phyloP scores from a whole-genome alignment of 495 filamentous ascomycete species.

The Annulohypoxylon bovei region DNA sequence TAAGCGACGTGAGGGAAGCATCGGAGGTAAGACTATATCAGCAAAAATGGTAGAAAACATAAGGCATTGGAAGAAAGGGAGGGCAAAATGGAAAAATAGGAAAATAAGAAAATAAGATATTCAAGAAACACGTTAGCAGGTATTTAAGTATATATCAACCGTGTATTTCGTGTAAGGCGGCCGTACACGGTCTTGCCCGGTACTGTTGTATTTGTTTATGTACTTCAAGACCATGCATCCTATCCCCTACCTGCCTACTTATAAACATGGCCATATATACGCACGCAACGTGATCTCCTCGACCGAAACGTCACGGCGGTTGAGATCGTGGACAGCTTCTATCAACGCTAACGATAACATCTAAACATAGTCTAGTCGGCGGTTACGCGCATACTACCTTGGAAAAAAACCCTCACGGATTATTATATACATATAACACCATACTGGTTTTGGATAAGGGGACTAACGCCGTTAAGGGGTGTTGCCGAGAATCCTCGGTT shows the following conservation, averaged over 20 bases:
- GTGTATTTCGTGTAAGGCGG: slow-evolving; percentile 2
- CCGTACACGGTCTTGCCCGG: slow-evolving; percentile 1
- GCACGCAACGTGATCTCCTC: slow-evolving; percentile 17
- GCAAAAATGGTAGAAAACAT: neutral
- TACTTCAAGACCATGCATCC: neutral
- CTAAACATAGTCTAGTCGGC: slow-evolving; percentile 15
- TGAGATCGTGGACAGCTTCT: slow-evolving; percentile 10
- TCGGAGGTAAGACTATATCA: slow-evolving; percentile 3
- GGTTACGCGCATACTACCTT: slow-evolving; percentile 11
- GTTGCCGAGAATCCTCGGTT: slow-evolving; percentile 23
- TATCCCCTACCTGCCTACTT: neutral
- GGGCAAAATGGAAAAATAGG: slow-evolving; percentile 10
- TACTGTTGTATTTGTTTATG: neutral
- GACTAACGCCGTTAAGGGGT: slow-evolving; percentile 25
- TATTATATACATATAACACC: slow-evolving; percentile 22
- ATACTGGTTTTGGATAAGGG: slow-evolving; percentile 29
- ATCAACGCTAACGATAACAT: slow-evolving; percentile 11
- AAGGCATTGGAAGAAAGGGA: neutral
- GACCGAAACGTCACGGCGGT: slow-evolving; percentile 2
- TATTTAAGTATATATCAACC: slow-evolving; percentile 9
- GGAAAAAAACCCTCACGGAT: slow-evolving; percentile 17
- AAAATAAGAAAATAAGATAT: slow-evolving; percentile 9
- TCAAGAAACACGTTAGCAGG: neutral
- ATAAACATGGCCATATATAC: neutral
- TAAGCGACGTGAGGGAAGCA: slow-evolving; percentile 35